Base-by-base conservation (phyloP, 495 filamentous ascomycete species). In the Hyaloscypha variabilis region DNA sequence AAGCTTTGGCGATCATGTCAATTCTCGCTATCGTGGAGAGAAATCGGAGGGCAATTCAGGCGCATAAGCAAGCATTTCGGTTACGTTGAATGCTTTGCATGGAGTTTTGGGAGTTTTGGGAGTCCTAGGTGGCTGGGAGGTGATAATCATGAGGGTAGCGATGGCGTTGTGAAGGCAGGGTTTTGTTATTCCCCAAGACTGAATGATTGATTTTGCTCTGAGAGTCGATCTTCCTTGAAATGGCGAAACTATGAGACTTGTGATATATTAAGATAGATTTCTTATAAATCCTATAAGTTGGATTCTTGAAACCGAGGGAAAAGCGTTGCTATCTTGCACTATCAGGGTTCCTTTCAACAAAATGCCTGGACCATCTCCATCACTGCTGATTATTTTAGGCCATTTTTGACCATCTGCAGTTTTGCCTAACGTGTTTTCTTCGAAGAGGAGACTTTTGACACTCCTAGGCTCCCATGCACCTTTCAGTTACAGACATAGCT, bases 21-120 rank as follows among this genome's bases (percentile, higher is more conserved):
- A 31, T 69, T 30, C 34, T 69, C 6, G 29, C 49, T 50, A 25
- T 69, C 10, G 55, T 66, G 3, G 67, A 69, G 60, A 66, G 56
- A 31, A 49, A 28, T 10, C 62, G 56, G 54, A 64, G 67, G 31
- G 24, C 24, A 24, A 23, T 51, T 28, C 25, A 59, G 34, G 34
- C 3, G 11, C 51, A 54, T 54, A 24, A 28, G 25, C 21, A 54
- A 17, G 51, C 51, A 4, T 26, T 54, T 25, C 21, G 11, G 51
- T 19, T 46, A 17, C 39, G 4, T 46, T 46, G 39, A 46, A 46
- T 46, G 17, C 11, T 11, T 46, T 46, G 11, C 39, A 14, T 46
- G 39, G 31, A 13, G 39, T 42, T 19, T 14, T 42, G 8, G 39
- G 39, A 46, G 39, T 8, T 46, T 17, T 46, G 14, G 39, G 13